A percentile compares a stretch with the other conserved stretches of the same genome.
Evolutionary conservation across 495 filamentous ascomycete genomes (phyloP).

Genomic region (Aspergillus saccharolyticus): DNA sequence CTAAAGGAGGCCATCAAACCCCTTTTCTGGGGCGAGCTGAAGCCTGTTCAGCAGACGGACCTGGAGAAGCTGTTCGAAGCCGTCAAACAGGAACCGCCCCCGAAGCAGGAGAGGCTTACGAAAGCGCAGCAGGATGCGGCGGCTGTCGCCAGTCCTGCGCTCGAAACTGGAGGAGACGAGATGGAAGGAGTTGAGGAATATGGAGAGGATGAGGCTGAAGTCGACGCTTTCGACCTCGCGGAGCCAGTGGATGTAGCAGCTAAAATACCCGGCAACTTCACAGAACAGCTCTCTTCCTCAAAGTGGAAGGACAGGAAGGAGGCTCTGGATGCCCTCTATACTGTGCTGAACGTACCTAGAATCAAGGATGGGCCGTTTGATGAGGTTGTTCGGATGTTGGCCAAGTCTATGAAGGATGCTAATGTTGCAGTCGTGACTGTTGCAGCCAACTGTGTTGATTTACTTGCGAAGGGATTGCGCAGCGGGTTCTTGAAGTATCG

Average conservation of each 20-base stretch:
- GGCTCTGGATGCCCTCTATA: conserved; percentile 75
- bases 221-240: conserved; percentile 81
- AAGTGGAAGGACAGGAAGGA: conserved; percentile 99
- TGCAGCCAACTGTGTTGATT: conserved; percentile 89
- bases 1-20: conserved; percentile 97
- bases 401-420: conserved; percentile 97
- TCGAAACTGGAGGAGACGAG: conserved; percentile 46
- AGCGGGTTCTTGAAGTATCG: conserved; percentile 77
- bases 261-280: conserved; percentile 78
- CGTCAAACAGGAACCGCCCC: conserved; percentile 77
- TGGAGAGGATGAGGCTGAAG: conserved; percentile 59
- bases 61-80: conserved; percentile 91
- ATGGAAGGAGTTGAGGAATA: conserved; percentile 55
- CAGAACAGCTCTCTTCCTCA: conserved; percentile 74
- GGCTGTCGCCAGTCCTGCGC: conserved; percentile 58
- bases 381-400: conserved; percentile 74
- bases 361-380: conserved; percentile 89
- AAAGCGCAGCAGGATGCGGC: conserved; percentile 81
- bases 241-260: conserved; percentile 82
- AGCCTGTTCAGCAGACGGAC: conserved; percentile 92
- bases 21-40: conserved; percentile 93
- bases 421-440: conserved; percentile 93
- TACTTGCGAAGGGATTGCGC: conserved; percentile 83
- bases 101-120: conserved; percentile 88
- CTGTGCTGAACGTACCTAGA: conserved; percentile 73